Evolutionary conservation across 108 stramenopile genomes (phyloP).

Genomic region (Cyclotella baltica): DNA sequence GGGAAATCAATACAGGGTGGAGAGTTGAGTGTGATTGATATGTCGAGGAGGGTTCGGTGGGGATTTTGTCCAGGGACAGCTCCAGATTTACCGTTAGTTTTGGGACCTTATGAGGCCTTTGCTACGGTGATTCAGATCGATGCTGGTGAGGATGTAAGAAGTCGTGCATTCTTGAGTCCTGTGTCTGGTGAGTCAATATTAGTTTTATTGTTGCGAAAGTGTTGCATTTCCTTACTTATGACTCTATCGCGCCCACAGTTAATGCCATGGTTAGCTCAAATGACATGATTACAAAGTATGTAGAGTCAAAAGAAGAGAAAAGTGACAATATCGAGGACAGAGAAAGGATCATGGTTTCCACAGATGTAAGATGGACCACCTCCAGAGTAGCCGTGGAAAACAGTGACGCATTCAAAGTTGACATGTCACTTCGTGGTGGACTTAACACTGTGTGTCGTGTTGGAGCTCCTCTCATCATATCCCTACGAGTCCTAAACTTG

Average conservation of each 20-base stretch:
- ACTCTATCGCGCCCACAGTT: no score
- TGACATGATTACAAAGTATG: not conserved
- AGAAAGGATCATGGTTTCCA: conserved; percentile 63
- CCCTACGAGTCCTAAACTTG: conserved; percentile 75
- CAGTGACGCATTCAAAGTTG: conserved; percentile 80
- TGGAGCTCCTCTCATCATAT: conserved; percentile 72
- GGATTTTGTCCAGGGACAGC: conserved; percentile 72
- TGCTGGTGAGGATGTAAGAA: conserved; percentile 61
- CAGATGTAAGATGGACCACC: conserved; percentile 81
- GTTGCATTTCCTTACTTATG: no score
- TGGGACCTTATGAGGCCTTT: conserved; percentile 73
- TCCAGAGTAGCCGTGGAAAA: conserved; percentile 76
- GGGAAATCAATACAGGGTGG: conserved; percentile 57
- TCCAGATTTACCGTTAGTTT: conserved; percentile 67
- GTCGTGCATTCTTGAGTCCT: conserved; percentile 68
- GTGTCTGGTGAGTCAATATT: no score
- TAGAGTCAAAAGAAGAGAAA: not conserved
- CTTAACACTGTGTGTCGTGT: conserved; percentile 52
- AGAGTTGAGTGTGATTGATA: conserved; percentile 67
- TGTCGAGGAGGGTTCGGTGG: conserved; percentile 81
- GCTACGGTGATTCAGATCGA: conserved; percentile 80
- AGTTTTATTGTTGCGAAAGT: no score
- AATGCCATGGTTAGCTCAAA: conserved; percentile 63
- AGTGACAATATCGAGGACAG: conserved; percentile 2
- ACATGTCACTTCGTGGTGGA: conserved; percentile 56